Conservation (phyloP, 1,284 basidiomycete species). For the Macrocybe sp. region DNA sequence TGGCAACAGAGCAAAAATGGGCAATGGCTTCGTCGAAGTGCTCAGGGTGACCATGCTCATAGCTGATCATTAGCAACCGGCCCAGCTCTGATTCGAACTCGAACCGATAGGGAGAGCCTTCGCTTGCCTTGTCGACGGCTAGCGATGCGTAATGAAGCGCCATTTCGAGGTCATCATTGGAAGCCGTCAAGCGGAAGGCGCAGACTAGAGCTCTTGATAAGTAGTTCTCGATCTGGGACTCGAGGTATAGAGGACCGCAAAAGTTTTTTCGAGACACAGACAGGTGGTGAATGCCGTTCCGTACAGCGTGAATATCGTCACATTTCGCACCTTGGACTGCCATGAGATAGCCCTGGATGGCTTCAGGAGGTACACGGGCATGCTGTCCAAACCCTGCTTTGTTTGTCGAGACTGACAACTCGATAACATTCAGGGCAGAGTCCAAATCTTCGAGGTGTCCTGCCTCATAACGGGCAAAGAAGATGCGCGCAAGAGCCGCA, state of each 20-base stretch:
- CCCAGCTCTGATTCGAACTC: too few species aligned
- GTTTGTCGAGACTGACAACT: too few species aligned
- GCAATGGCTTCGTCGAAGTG: too few species aligned
- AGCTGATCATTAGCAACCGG: too few species aligned
- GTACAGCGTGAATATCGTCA: neutral
- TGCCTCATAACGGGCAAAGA: neutral
- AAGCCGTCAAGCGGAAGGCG: neutral
- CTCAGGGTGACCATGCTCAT: too few species aligned
- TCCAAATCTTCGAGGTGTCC: neutral
- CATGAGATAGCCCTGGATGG: neutral
- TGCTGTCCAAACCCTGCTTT: too few species aligned
- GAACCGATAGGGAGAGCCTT: too few species aligned
- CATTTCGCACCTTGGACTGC: neutral
- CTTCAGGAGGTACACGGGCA: neutral
- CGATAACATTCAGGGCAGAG: neutral
- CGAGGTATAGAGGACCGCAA: neutral
- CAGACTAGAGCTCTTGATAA: neutral
- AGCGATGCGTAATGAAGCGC: neutral
- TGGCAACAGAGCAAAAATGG: too few species aligned
- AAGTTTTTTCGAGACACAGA: neutral
- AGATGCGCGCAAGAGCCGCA: neutral
- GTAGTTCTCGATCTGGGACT: neutral
- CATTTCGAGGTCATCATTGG: neutral
- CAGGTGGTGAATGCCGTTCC: neutral
- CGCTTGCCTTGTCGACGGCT: too few species aligned